Evolutionary conservation across 441 rosid species (phyloP).

Genomic region (Erodium chrysanthum): DNA sequence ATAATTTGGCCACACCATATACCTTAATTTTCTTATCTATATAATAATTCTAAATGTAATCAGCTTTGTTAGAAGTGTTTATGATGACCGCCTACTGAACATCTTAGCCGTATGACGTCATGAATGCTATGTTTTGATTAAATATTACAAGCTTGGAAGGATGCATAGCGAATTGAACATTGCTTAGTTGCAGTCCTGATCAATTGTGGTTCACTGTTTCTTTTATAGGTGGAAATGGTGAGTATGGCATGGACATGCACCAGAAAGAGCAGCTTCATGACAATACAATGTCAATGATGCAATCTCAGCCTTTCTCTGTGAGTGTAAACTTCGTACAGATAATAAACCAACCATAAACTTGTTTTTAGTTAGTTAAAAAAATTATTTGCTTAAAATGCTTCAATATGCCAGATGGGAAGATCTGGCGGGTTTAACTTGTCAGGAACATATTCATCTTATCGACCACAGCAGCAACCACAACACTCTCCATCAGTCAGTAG

Average conservation of each 20-base stretch:
- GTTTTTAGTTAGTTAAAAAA: slow-evolving; percentile 6
- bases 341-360: slow-evolving; percentile 12
- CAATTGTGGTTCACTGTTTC: not conserved
- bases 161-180: not conserved
- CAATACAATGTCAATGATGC: slow-evolving; percentile 77
- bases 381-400: slow-evolving; percentile 8
- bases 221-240: slow-evolving; percentile 74
- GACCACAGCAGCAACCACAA: slow-evolving; percentile 65
- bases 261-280: slow-evolving; percentile 95
- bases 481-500: slow-evolving; percentile 67
- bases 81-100: not conserved
- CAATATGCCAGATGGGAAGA: slow-evolving; percentile 65
- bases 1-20: not conserved
- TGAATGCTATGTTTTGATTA: not conserved
- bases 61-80: not conserved
- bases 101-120: not conserved
- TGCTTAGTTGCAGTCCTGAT: not conserved
- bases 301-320: slow-evolving; percentile 91
- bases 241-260: slow-evolving; percentile 85
- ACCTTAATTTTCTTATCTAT: not conserved
- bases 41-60: not conserved
- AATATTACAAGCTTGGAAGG: too few relatives aligned
- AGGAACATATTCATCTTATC: slow-evolving; percentile 60
- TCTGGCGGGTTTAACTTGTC: slow-evolving; percentile 76
- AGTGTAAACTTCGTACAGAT: slow-evolving; percentile 23